Evolutionary conservation across 345 rosid genomes (phyloP).

Genomic region (Camelina laxa): DNA sequence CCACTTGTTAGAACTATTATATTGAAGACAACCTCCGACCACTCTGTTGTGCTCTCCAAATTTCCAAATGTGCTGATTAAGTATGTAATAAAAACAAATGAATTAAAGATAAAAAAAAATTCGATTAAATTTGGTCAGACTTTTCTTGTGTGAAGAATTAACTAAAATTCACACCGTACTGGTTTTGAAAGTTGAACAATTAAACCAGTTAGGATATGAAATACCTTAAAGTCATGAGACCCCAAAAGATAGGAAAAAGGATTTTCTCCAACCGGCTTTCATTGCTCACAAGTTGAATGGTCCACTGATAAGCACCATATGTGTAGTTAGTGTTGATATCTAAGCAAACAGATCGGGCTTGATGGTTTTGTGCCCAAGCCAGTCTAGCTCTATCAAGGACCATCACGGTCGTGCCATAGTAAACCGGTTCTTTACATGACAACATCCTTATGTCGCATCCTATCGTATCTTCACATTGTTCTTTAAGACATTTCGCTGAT

Average conservation of each 20-base stretch:
- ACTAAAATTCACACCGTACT: background rate
- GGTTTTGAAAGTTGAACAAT: background rate
- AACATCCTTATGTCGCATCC: conserved; percentile 61
- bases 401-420: conserved; percentile 68
- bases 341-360: conserved; percentile 64
- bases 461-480: conserved; percentile 60
- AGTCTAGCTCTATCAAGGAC: conserved; percentile 55
- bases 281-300: conserved; percentile 80
- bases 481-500: conserved; percentile 74
- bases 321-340: conserved; percentile 59
- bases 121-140: background rate
- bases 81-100: background rate
- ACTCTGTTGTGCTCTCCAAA: conserved; percentile 93
- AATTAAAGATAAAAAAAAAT: background rate
- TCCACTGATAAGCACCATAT: conserved; percentile 93
- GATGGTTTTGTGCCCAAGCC: conserved; percentile 66
- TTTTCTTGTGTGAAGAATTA: background rate
- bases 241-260: conserved; percentile 95
- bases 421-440: conserved; percentile 74
- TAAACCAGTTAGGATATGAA: background rate
- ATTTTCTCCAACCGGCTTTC: conserved; percentile 87
- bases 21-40: conserved; percentile 96
- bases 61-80: conserved; percentile 83
- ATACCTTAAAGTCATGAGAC: conserved; percentile 95
- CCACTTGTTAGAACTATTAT: conserved; percentile 93